phyloP scores from a whole-genome alignment of 805 yeast genomes.

The Candida boidinii region DNA sequence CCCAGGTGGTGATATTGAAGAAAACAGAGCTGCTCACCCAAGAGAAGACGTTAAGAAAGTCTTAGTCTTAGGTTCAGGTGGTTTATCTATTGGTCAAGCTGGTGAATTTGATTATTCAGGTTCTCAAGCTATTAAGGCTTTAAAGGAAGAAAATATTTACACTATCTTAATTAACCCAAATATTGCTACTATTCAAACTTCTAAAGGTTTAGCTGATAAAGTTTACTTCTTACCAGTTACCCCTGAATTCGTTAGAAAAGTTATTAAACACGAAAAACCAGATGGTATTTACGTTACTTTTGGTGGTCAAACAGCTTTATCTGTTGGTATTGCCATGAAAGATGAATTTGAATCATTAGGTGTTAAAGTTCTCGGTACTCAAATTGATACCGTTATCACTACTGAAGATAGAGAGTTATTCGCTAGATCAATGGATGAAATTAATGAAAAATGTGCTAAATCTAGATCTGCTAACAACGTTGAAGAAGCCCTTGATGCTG shows the following conservation, averaged over 20 bases:
- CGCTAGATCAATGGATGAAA: slow-evolving; percentile 90
- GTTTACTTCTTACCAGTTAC: slow-evolving; percentile 97
- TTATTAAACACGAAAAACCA: slow-evolving; percentile 89
- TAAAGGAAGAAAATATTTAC: slow-evolving; percentile 96
- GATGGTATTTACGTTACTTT: slow-evolving; percentile 96
- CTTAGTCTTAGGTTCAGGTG: slow-evolving; percentile 94
- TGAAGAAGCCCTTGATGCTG: slow-evolving; percentile 80
- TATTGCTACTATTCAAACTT: slow-evolving; percentile 97
- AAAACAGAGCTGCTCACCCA: slow-evolving; percentile 70
- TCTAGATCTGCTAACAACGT: slow-evolving; percentile 78
- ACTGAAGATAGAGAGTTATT: slow-evolving; percentile 97
- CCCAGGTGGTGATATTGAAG: slow-evolving; percentile 82
- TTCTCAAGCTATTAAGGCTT: slow-evolving; percentile 96
- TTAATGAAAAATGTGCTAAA: slow-evolving; percentile 90
- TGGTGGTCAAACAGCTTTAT: slow-evolving; percentile 98
- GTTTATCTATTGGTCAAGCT: slow-evolving; percentile 97
- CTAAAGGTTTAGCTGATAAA: slow-evolving; percentile 95
- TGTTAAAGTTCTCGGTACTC: slow-evolving; percentile 94
- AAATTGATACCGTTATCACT: slow-evolving; percentile 89
- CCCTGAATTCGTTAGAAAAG: slow-evolving; percentile 93
- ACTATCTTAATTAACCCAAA: slow-evolving; percentile 95
- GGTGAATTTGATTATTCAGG: slow-evolving; percentile 99
- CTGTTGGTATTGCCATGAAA: slow-evolving; percentile 91
- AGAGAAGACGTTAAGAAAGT: slow-evolving; percentile 82
- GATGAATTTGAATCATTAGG: slow-evolving; percentile 91